Conservation (phyloP, 495 filamentous ascomycete genomes). For the Rhypophila decipiens region DNA sequence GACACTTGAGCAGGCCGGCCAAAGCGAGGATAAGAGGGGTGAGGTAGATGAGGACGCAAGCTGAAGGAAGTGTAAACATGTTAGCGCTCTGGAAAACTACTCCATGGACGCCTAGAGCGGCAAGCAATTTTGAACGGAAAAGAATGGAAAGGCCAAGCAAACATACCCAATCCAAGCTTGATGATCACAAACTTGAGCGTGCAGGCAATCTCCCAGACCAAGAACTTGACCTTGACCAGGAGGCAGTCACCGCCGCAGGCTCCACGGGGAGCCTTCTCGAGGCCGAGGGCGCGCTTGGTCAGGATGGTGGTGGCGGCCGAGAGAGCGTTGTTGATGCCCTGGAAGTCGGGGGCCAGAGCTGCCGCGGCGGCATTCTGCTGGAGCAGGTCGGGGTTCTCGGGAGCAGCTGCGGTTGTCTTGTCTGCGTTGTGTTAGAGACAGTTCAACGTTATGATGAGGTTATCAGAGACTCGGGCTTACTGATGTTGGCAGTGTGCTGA, state of each 20-base stretch:
- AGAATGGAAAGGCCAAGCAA: neutral
- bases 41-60: slow-evolving; percentile 25
- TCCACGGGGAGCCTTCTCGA: slow-evolving; percentile 3
- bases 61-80: too few relatives aligned
- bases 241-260: slow-evolving; percentile 14
- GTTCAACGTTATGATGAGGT: neutral
- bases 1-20: slow-evolving; percentile 24
- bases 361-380: slow-evolving; percentile 22
- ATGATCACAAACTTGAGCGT: slow-evolving; percentile 29
- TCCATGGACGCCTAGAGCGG: neutral
- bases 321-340: slow-evolving; percentile 27
- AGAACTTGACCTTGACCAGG: slow-evolving; percentile 20
- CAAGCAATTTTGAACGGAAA: neutral
- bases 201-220: slow-evolving; percentile 28
- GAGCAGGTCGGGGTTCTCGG: slow-evolving; percentile 15
- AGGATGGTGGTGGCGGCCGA: slow-evolving; percentile 17
- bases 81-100: too few relatives aligned
- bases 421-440: slow-evolving; percentile 9
- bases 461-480: slow-evolving; percentile 12
- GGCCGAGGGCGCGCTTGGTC: slow-evolving; percentile 24
- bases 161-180: slow-evolving; percentile 35
- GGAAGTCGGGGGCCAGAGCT: slow-evolving; percentile 25
- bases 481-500: slow-evolving; percentile 30
- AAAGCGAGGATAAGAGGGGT: slow-evolving; percentile 29
- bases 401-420: slow-evolving; percentile 18